These are phyloP conservation scores for Poronia punctata DNA, from an alignment of 495 filamentous ascomycete genomes.

Conservation along the genomic window DNA sequence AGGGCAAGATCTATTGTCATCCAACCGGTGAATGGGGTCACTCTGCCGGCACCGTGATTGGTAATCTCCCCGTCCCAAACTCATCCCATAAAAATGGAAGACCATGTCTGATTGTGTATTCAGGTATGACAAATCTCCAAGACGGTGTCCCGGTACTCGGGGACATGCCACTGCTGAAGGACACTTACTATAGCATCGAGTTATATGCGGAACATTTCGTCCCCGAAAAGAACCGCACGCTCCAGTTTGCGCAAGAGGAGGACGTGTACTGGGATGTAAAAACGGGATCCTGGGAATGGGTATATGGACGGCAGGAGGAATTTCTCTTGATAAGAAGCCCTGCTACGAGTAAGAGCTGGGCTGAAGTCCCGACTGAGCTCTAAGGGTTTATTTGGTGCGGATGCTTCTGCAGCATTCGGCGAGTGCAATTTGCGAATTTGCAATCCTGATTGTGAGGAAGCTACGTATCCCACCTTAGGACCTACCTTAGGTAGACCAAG, in stretches of 20 bases:
- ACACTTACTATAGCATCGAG: slow-evolving; percentile 43
- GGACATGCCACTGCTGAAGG: slow-evolving; percentile 32
- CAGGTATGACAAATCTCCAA: slow-evolving; percentile 43
- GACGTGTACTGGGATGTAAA: slow-evolving; percentile 33
- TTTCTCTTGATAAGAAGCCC: slow-evolving; percentile 33
- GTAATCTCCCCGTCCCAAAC: slow-evolving; percentile 15
- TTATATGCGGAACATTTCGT: slow-evolving; percentile 40
- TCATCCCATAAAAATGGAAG: not conserved
- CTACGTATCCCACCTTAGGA: no score
- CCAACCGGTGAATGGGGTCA: slow-evolving; percentile 47
- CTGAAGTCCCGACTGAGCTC: slow-evolving; percentile 11
- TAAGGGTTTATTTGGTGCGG: slow-evolving; percentile 1
- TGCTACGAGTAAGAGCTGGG: not conserved
- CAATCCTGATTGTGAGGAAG: no score
- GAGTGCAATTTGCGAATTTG: no score
- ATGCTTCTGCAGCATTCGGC: no score
- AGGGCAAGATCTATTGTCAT: slow-evolving; percentile 40
- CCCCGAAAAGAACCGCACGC: slow-evolving; percentile 31
- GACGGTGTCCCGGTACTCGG: slow-evolving; percentile 35
- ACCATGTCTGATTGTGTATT: not conserved
- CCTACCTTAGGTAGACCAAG: no score
- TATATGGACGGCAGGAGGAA: slow-evolving; percentile 36
- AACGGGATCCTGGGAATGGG: slow-evolving; percentile 36
- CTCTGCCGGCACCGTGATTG: slow-evolving; percentile 38
- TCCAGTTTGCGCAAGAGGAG: slow-evolving; percentile 40